Evolutionary conservation across 331 rosid species (phyloP), one percentile per base, ranked within the genome.

Genomic region (Acacia concinna): DNA sequence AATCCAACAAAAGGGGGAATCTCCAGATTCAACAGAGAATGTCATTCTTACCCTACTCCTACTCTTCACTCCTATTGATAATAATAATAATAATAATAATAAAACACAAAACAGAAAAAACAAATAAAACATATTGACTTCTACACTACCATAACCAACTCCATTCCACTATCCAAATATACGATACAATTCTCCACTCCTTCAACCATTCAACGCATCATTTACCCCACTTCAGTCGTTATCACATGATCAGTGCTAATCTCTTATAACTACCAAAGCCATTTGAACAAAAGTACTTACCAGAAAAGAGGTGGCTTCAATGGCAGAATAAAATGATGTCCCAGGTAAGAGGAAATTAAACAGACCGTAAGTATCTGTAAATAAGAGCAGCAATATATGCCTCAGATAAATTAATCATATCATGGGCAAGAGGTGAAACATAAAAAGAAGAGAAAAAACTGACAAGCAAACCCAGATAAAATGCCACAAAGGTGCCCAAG

Each of bases 401-500:
- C 27, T 56, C 37, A 68, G 77, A 72, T 38, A 1, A 79, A 82
- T 73, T 47, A 44, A 54, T 52, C 56, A 56, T 44, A 28, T 46
- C 72, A 74, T 44, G 41, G 21, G 68, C 35, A 35, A 79, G 8
- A 69, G 46, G n/a, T 1, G 0, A 80, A 43, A 66, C 18, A 64
- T 35, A 57, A 21, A 14, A 73, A 78, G 57, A 49, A 56, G 80
- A 21, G 52, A 56, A 79, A 81, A 87, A 84, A 83, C 96, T 84
- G 82, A 93, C 99, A 95, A 46, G 97, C 97, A 85, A 95, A 93
- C 86, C 99, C 99, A 86, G 99, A 91, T 79, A 95, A 77, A 88
- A 95, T 91, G 90, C 99, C 99, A 84, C 98, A 93, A 62, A 95
- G 91, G 88, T 95, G 99, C 84, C 99, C 99, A 59, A 95, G 89